phyloP scores from a whole-genome alignment of 148 eudicot species.

The Rhododendron ferrugineum region DNA sequence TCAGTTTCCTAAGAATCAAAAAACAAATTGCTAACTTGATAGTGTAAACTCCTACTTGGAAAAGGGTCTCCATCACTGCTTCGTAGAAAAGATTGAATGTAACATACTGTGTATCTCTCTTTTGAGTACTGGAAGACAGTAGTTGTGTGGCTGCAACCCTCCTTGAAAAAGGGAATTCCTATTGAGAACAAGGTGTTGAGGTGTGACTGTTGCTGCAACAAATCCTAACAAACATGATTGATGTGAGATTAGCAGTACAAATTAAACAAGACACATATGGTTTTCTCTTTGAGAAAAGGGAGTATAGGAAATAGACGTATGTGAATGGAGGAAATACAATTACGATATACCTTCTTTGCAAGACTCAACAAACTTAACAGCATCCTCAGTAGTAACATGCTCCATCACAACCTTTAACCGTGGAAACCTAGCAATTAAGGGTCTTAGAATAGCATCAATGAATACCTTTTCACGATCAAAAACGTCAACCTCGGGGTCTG shows the following conservation, averaged over 20 bases:
- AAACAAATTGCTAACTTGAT: background rate
- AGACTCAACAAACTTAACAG: conserved; percentile 75
- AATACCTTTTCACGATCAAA: conserved; percentile 93
- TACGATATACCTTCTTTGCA: conserved; percentile 54
- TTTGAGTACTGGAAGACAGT: conserved; percentile 93
- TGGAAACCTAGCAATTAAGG: conserved; percentile 68
- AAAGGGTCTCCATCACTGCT: background rate
- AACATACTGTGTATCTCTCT: conserved; percentile 78
- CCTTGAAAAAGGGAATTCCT: conserved; percentile 94
- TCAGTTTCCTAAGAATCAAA: background rate
- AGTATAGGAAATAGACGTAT: background rate
- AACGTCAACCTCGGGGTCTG: conserved; percentile 72
- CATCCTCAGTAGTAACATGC: conserved; percentile 90
- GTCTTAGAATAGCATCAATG: conserved; percentile 70
- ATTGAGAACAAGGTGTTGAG: conserved; percentile 88
- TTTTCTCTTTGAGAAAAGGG: background rate
- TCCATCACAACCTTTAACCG: conserved; percentile 91
- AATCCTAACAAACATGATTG: conserved; percentile 36
- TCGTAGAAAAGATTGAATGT: background rate
- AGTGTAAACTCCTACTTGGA: background rate
- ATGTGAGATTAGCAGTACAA: conserved; percentile 1
- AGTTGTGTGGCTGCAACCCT: conserved; percentile 87
- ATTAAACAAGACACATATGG: background rate
- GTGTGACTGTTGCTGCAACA: conserved; percentile 93
- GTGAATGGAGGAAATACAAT: background rate